Evolutionary conservation across 768 basidiomycete species (phyloP), one percentile per base, ranked within the genome.

Genomic region (Tricholoma furcatifolium): DNA sequence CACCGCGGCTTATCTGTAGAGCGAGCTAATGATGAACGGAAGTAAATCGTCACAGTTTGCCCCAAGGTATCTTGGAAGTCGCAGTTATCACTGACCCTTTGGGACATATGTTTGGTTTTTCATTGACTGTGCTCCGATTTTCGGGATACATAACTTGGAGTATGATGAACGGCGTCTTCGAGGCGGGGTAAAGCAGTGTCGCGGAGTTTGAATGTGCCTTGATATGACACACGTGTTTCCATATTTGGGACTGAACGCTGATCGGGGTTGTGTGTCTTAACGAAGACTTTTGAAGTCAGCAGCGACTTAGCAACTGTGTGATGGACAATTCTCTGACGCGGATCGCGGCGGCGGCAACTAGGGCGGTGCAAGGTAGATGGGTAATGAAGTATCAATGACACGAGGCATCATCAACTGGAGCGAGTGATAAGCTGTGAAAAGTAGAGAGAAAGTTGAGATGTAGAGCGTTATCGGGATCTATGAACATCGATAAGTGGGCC

Each of bases 161-260:
- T 41, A 40, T 43, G 43, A 21, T 30, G 27, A 14, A 40, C 14
- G 44, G 46, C 30, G 46, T 4, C 32, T 36, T 27, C 7, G 27
- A 27, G 23, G 35, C 17, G 36, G 40, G 32, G 56, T 23, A 38
- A 18, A 32, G 15, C 18, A 27, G 15, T 17, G 11, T 62, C 60
- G 60, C 60, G 60, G 60, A 54, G 47, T 54, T 51, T 20, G 14
- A 62, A 60, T 50, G 38, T n/a, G n/a, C n/a, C 40, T 47, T 43
- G 53, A 47, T 56, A n/a, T n/a, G n/a, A n/a, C n/a, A n/a, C 41
- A 54, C 35, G 34, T 41, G 27, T 50, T 57, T 23, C 58, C 51
- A 43, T 47, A 52, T 55, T 32, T 47, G 46, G 55, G 18, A 34
- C 17, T 40, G 23, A 41, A 32, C 36, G 41, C 24, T 54, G 43